A percentile compares a stretch with the other conserved stretches of the same genome.
Conservation (phyloP, 345 rosid genomes). For the Noccaea bulbosa region DNA sequence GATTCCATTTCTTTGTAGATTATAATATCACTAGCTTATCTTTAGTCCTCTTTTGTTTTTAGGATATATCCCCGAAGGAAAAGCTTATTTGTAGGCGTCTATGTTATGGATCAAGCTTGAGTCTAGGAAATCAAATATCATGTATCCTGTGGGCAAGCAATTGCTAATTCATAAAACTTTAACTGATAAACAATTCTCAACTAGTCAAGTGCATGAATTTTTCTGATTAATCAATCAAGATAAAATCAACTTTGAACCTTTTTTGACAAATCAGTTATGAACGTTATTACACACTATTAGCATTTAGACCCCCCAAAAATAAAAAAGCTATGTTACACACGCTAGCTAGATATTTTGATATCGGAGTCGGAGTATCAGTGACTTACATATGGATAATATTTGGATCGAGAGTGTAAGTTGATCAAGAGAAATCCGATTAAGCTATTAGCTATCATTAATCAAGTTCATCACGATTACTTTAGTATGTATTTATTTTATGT, state of each 20-base stretch:
- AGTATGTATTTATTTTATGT: no score
- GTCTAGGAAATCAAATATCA: conserved; percentile 3
- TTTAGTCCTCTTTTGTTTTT: neutral
- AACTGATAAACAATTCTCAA: conserved; percentile 12
- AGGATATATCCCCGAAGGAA: conserved; percentile 11
- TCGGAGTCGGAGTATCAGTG: neutral
- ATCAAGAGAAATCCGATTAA: neutral
- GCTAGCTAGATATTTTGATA: neutral
- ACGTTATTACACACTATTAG: neutral
- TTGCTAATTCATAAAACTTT: neutral
- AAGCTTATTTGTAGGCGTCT: neutral
- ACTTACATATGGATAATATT: neutral
- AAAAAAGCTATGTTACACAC: neutral
- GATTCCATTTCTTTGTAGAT: conserved; percentile 15
- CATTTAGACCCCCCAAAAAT: no score
- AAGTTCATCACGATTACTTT: no score
- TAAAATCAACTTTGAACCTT: neutral
- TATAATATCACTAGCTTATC: neutral
- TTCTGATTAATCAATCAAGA: neutral
- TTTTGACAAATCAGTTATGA: conserved; percentile 6
- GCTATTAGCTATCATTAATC: no score
- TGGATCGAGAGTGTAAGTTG: neutral
- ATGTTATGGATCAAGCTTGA: conserved; percentile 8
- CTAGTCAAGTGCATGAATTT: conserved; percentile 12
- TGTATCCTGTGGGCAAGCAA: conserved; percentile 11